These are phyloP conservation scores for Curvularia lunata DNA, from an alignment of 2,329 filamentous ascomycete genomes.

Conservation along the genomic window DNA sequence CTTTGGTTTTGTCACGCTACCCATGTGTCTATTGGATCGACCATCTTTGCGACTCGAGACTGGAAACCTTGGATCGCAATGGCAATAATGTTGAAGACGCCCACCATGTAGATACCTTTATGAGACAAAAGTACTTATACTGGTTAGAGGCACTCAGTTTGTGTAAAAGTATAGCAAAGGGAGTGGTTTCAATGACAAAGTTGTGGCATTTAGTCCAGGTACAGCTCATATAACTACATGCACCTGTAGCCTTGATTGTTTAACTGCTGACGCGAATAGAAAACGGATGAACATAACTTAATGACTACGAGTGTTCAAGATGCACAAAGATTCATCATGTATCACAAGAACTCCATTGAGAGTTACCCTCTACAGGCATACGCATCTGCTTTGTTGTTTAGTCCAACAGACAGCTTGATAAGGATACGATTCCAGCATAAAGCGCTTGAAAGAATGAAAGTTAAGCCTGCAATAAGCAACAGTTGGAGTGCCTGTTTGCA, in stretches of 20 bases:
- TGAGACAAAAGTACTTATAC: constrained; percentile 3
- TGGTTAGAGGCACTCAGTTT: constrained; percentile 26
- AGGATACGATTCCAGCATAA: neutral
- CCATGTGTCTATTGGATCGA: constrained; percentile 46
- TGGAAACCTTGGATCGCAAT: neutral
- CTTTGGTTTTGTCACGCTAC: constrained; percentile 29
- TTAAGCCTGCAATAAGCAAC: neutral
- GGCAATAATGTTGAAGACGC: neutral
- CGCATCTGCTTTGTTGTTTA: constrained; percentile 8
- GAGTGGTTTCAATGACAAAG: constrained; percentile 17
- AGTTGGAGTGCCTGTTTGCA: constrained; percentile 16
- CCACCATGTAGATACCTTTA: neutral
- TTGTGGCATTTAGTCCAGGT: neutral
- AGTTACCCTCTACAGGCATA: constrained; percentile 13
- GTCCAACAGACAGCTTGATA: neutral
- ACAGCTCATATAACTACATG: neutral
- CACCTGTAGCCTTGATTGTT: neutral
- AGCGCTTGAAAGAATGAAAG: neutral
- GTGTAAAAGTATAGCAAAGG: constrained; percentile 19
- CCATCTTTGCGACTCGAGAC: constrained; percentile 34
- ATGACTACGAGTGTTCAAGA: constrained; percentile 14
- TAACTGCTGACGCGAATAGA: neutral
- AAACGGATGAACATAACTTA: neutral
- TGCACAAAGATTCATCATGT: constrained; percentile 26
- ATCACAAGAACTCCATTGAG: constrained; percentile 21